Conservation (phyloP, 352 stramenopile species). For the Globisporangium uncinulatum region DNA sequence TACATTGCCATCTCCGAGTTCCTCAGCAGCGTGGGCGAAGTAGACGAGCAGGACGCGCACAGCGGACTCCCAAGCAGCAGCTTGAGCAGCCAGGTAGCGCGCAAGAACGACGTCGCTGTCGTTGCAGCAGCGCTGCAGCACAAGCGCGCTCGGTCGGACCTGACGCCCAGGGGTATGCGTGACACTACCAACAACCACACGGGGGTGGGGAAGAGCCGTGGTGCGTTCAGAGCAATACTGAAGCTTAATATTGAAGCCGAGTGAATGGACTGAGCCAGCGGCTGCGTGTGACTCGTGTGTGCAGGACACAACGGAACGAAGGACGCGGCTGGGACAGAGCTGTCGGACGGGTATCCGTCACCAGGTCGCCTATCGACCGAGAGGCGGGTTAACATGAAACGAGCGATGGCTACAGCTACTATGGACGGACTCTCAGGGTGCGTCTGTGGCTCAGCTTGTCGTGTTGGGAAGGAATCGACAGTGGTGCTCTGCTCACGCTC, state of each 20-base stretch:
- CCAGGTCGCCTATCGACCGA: no score
- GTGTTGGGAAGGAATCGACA: not conserved
- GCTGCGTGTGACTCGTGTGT: no score
- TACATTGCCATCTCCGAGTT: constrained; percentile 63
- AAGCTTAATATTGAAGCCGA: no score
- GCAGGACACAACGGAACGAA: no score
- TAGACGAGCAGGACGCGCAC: constrained; percentile 34
- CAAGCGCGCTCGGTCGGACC: constrained; percentile 10
- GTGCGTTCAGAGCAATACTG: no score
- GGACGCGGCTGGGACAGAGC: no score
- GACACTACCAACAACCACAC: not conserved
- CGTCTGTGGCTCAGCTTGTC: not conserved
- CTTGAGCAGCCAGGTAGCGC: not conserved
- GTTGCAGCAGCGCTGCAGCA: constrained; percentile 1
- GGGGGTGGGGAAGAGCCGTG: not conserved
- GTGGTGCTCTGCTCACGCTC: not conserved
- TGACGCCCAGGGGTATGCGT: not conserved
- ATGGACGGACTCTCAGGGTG: not conserved
- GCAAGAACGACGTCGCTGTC: not conserved
- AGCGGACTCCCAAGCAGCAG: not conserved
- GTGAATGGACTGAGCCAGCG: no score
- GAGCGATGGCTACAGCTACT: no score
- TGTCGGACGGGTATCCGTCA: no score
- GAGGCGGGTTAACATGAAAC: no score
- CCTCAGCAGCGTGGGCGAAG: constrained; percentile 56